Conservation (phyloP, 148 eudicot species). For the Camellia lanceoleosa region DNA sequence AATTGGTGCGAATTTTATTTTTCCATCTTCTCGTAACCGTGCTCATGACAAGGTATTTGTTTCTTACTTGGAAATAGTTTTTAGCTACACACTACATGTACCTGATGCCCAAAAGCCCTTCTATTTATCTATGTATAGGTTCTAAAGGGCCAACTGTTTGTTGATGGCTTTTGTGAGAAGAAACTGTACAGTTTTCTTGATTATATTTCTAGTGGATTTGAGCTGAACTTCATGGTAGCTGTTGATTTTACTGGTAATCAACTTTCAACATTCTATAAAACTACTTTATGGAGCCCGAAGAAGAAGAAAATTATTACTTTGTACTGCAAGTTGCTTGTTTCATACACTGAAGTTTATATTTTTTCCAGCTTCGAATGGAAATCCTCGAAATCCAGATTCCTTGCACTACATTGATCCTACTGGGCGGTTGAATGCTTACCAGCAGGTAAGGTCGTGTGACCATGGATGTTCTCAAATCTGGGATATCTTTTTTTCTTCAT, state of each 20-base stretch:
- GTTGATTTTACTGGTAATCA: slow-evolving; percentile 88
- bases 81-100: background rate
- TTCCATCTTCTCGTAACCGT: slow-evolving; percentile 44
- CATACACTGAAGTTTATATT: background rate
- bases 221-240: slow-evolving; percentile 75
- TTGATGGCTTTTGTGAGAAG: slow-evolving; percentile 61
- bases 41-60: slow-evolving; percentile 66
- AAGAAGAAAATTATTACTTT: background rate
- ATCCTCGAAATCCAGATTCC: slow-evolving; percentile 58
- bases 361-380: slow-evolving; percentile 75
- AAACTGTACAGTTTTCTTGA: slow-evolving; percentile 77
- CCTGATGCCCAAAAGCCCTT: slow-evolving; percentile 20
- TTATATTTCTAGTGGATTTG: slow-evolving; percentile 89
- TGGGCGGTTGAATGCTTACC: slow-evolving; percentile 83
- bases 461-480: background rate
- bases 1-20: slow-evolving; percentile 54
- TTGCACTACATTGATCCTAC: slow-evolving; percentile 87
- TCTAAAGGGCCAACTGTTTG: slow-evolving; percentile 76
- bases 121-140: slow-evolving; percentile 49
- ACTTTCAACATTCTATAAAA: slow-evolving; percentile 3
- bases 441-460: slow-evolving; percentile 49
- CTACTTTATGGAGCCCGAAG: background rate
- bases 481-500: background rate
- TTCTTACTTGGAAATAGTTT: background rate
- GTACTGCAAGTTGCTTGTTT: background rate